Evolutionary conservation across 1,284 basidiomycete species (phyloP).

Genomic region (Melampsora larici-populina): DNA sequence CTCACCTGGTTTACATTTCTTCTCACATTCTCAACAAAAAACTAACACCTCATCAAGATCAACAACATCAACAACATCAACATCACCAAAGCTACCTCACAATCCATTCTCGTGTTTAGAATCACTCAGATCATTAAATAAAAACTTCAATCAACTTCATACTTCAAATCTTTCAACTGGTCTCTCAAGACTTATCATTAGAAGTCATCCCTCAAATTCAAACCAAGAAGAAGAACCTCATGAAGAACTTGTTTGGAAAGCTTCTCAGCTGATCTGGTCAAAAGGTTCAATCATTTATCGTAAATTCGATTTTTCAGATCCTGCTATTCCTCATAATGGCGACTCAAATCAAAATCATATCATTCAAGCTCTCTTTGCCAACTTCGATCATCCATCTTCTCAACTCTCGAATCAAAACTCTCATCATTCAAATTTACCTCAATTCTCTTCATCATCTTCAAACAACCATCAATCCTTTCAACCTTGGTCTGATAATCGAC

Average conservation of each 20-base stretch:
- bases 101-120: slow-evolving; percentile 42
- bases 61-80: too few relatives aligned
- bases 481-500: slow-evolving; percentile 38
- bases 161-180: slow-evolving; percentile 37
- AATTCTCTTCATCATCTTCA: neutral
- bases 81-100: neutral
- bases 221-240: slow-evolving; percentile 7
- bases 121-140: slow-evolving; percentile 25
- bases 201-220: neutral
- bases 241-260: slow-evolving; percentile 42
- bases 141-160: slow-evolving; percentile 33
- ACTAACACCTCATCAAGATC: too few relatives aligned
- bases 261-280: slow-evolving; percentile 40
- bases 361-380: slow-evolving; percentile 41
- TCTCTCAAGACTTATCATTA: slow-evolving; percentile 28
- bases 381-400: slow-evolving; percentile 31
- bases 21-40: too few relatives aligned
- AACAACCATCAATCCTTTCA: neutral
- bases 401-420: neutral
- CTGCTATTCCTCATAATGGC: slow-evolving; percentile 1
- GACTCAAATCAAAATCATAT: slow-evolving; percentile 37
- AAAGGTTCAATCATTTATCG: slow-evolving; percentile 36
- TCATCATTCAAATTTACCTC: slow-evolving; percentile 1
- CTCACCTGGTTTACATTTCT: too few relatives aligned
- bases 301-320: slow-evolving; percentile 41